Base-by-base conservation (phyloP, 805 yeast species). In the Candida parachauliodes region DNA sequence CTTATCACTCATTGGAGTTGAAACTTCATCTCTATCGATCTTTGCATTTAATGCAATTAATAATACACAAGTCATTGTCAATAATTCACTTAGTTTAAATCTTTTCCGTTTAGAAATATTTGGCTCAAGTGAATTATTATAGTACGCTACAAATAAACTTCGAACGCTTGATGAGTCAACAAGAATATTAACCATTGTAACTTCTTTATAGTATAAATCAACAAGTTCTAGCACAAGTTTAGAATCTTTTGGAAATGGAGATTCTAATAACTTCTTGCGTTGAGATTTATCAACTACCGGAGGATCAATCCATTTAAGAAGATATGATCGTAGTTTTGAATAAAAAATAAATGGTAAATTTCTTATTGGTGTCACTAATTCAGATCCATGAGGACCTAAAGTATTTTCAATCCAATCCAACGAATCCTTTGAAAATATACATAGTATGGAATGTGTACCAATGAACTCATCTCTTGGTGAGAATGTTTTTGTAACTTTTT, bases 371-470 rank as follows among this genome's bases (percentile, higher is more conserved):
- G 44, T 34, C 8, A 57, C 36, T 10, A 51, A 37, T 16, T 49
- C 39, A 3, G 36, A 42, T 11, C 54, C 44, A 2, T 47, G 52
- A 1, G 52, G 47, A 1, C 58, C 56, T 11, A 67, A 44, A 18
- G 51, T 46, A 7, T 41, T 43, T 19, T 50, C 51, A 26, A 67
- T 57, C 62, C 63, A 65, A 18, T 47, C 51, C 40, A 65, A 39
- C 9, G 67, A 61, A 34, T 58, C 57, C 11, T 52, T 49, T 2
- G 70, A 62, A 32, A 64, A 57, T 4, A 65, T 57, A 23, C 60
- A 52, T 37, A 62, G 38, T 26, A 62, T 53, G 11, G 70, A 63
- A 40, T 66, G 72, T 19, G 59, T 47, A 6, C 69, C 71, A 26
- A 57, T 52, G 38, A 51, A 66, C 20, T 56, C 55, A 28, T 50